phyloP scores from a whole-genome alignment of 371 early-diverging fungal genomes.

The Mucor circinelloides region DNA sequence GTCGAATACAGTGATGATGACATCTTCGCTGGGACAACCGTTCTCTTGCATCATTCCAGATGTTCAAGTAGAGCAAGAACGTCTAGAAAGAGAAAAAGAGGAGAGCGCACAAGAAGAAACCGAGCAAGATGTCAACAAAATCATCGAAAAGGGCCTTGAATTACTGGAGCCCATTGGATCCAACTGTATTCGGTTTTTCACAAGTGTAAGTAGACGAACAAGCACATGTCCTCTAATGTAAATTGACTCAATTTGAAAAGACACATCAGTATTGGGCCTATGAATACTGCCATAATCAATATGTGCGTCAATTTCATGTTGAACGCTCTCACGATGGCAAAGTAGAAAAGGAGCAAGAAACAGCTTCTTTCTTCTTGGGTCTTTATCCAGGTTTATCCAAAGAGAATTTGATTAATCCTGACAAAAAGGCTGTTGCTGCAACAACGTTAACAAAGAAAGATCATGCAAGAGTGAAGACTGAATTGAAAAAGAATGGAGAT shows the following conservation, averaged over 20 bases:
- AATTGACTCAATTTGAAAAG: slow-evolving; percentile 30
- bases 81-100: slow-evolving; percentile 11
- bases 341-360: slow-evolving; percentile 21
- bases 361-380: slow-evolving; percentile 33
- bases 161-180: slow-evolving; percentile 58
- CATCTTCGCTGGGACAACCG: slow-evolving; percentile 46
- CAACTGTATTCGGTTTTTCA: slow-evolving; percentile 54
- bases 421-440: slow-evolving; percentile 1
- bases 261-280: slow-evolving; percentile 74
- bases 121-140: slow-evolving; percentile 38
- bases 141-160: slow-evolving; percentile 60
- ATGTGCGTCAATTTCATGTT: slow-evolving; percentile 75
- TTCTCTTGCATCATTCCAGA: slow-evolving; percentile 56
- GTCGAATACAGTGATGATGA: slow-evolving; percentile 38
- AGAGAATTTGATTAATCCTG: slow-evolving; percentile 2
- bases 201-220: slow-evolving; percentile 21
- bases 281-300: slow-evolving; percentile 75
- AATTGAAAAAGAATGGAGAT: slow-evolving; percentile 41
- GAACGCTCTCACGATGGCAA: slow-evolving; percentile 33
- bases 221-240: neutral
- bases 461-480: slow-evolving; percentile 13
- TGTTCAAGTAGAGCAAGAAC: slow-evolving; percentile 19
- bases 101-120: slow-evolving; percentile 22
- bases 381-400: slow-evolving; percentile 22
- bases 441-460: neutral